Evolutionary conservation across 78 protist species (phyloP).

Genomic region (Mantamonas sphyraenae): DNA sequence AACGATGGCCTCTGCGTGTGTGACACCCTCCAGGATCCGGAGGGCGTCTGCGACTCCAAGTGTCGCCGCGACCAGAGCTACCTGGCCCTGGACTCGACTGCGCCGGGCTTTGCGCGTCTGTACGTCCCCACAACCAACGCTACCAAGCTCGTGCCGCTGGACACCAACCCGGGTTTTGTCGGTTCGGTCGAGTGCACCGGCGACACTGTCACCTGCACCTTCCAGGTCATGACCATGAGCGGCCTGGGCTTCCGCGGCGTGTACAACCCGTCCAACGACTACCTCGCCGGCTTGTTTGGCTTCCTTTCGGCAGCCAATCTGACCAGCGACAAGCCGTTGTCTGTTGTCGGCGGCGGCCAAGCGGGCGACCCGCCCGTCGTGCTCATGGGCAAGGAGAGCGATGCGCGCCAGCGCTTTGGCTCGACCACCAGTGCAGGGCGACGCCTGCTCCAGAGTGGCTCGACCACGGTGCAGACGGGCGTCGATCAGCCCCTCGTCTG

Average conservation of each 20-base stretch:
- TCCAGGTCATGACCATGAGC: not conserved
- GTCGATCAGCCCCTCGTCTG: slow-evolving; percentile 55
- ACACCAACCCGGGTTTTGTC: too few relatives aligned
- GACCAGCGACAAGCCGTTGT: too few relatives aligned
- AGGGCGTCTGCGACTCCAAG: slow-evolving; percentile 12
- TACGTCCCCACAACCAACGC: not conserved
- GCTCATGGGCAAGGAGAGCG: too few relatives aligned
- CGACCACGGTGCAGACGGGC: too few relatives aligned
- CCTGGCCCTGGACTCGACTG: not conserved
- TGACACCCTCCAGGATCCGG: not conserved
- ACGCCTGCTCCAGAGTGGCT: too few relatives aligned
- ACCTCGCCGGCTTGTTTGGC: too few relatives aligned
- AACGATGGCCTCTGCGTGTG: slow-evolving; percentile 18
- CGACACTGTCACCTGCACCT: not conserved
- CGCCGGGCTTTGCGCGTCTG: not conserved
- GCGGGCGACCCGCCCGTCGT: too few relatives aligned
- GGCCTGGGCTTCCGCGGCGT: not conserved
- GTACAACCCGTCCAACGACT: not conserved
- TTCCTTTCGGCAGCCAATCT: too few relatives aligned
- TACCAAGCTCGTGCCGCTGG: not conserved
- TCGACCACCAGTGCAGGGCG: too few relatives aligned
- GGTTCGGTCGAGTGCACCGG: not conserved
- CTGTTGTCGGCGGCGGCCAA: too few relatives aligned
- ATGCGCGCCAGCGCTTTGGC: too few relatives aligned
- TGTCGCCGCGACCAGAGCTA: not conserved